These are phyloP conservation scores for Ceratobasidium papillatum DNA, from an alignment of 1,284 basidiomycete genomes.

Conservation along the genomic window DNA sequence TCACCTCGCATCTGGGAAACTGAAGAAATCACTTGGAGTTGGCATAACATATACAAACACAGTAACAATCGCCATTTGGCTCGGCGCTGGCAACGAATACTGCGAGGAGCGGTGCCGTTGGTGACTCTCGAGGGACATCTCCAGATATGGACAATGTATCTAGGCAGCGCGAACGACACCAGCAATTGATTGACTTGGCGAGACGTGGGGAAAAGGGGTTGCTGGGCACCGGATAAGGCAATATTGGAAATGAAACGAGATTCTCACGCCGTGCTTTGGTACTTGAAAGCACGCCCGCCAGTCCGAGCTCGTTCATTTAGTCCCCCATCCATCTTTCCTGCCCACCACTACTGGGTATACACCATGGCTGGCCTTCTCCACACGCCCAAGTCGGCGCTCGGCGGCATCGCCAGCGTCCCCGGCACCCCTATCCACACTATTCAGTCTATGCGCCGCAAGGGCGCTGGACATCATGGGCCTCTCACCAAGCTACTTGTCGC, in stretches of 20 bases:
- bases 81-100: slow-evolving; percentile 8
- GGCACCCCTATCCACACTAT: slow-evolving; percentile 88
- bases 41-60: slow-evolving; percentile 4
- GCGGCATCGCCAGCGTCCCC: slow-evolving; percentile 64
- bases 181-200: slow-evolving; percentile 38
- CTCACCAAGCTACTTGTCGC: slow-evolving; percentile 95
- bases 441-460: slow-evolving; percentile 88
- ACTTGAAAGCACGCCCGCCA: slow-evolving; percentile 27
- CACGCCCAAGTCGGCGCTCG: slow-evolving; percentile 36
- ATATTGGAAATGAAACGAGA: not conserved
- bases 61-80: not conserved
- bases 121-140: not conserved
- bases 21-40: not conserved
- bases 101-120: slow-evolving; percentile 1
- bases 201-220: slow-evolving; percentile 15
- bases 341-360: slow-evolving; percentile 70
- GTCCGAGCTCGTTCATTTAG: slow-evolving; percentile 5
- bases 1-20: slow-evolving; percentile 33
- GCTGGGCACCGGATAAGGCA: not conserved
- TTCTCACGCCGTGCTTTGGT: slow-evolving; percentile 7
- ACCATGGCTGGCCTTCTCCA: slow-evolving; percentile 63
- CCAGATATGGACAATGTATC: not conserved
- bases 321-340: slow-evolving; percentile 28
- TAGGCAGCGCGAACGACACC: not conserved
- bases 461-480: slow-evolving; percentile 89